phyloP scores from a whole-genome alignment of 2,329 filamentous ascomycete genomes.

The Microcyclosporella mali region DNA sequence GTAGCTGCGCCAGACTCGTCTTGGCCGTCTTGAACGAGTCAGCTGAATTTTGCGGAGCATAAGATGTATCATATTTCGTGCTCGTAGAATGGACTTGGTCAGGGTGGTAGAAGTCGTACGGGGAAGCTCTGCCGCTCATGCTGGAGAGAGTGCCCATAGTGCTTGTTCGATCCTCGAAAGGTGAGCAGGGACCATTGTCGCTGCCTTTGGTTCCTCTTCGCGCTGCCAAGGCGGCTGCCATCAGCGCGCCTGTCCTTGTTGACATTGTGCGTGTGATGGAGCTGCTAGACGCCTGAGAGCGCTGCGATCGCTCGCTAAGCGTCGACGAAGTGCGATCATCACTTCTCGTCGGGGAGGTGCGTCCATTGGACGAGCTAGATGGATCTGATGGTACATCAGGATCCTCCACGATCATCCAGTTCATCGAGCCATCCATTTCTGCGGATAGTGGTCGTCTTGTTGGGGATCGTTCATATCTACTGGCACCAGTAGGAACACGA shows the following conservation, averaged over 20 bases:
- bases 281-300: conserved; percentile 38
- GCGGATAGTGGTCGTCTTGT: conserved; percentile 15
- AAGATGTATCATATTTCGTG: not conserved
- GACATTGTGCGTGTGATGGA: conserved; percentile 42
- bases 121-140: conserved; percentile 34
- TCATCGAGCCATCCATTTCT: conserved; percentile 19
- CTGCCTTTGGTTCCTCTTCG: conserved; percentile 5
- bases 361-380: conserved; percentile 25
- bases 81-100: conserved; percentile 1
- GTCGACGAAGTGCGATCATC: conserved; percentile 53
- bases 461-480: conserved; percentile 9
- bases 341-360: conserved; percentile 45
- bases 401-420: conserved; percentile 25
- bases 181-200: conserved; percentile 6
- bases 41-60: conserved; percentile 9
- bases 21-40: conserved; percentile 49
- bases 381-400: conserved; percentile 12
- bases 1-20: conserved; percentile 44
- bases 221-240: conserved; percentile 27
- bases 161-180: conserved; percentile 24
- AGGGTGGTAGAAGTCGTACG: conserved; percentile 18
- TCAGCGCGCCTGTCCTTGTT: conserved; percentile 37
- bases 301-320: conserved; percentile 48
- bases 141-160: conserved; percentile 23
- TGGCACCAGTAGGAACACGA: conserved; percentile 22